Conservation (phyloP, 352 stramenopile genomes). For the Phytopythium vexans region DNA sequence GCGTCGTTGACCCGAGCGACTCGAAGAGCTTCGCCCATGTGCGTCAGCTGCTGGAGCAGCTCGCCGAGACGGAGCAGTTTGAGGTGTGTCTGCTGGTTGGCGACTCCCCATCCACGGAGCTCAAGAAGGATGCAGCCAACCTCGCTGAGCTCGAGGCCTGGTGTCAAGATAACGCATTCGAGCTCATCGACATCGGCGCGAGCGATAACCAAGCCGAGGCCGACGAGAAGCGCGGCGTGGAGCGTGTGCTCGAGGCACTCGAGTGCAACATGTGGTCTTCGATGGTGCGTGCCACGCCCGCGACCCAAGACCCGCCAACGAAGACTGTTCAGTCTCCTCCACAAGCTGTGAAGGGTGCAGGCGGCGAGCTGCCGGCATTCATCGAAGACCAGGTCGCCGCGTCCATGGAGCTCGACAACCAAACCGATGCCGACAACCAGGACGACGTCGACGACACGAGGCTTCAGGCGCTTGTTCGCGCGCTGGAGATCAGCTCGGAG, state of each 20-base stretch:
- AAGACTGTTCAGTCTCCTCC: too few relatives aligned
- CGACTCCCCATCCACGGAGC: constrained; percentile 15
- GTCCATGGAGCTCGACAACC: constrained; percentile 6
- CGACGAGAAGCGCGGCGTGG: constrained; percentile 50
- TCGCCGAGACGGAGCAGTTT: constrained; percentile 46
- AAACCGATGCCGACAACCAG: constrained; percentile 6
- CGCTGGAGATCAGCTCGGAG: constrained; percentile 32
- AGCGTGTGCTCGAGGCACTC: constrained; percentile 70
- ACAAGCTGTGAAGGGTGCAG: too few relatives aligned
- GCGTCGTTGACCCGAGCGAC: constrained; percentile 38
- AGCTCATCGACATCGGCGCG: constrained; percentile 43
- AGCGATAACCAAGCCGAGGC: constrained; percentile 9
- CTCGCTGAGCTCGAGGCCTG: constrained; percentile 37
- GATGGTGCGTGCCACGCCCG: constrained; percentile 47
- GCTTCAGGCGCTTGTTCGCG: constrained; percentile 43
- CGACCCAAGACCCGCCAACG: not conserved
- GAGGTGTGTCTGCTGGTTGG: constrained; percentile 60
- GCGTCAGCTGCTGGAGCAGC: constrained; percentile 32
- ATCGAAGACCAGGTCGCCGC: constrained; percentile 4
- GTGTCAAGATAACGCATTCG: constrained; percentile 60
- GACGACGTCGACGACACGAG: constrained; percentile 25
- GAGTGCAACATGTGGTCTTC: constrained; percentile 80
- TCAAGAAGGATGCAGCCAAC: constrained; percentile 15
- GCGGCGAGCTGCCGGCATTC: too few relatives aligned
- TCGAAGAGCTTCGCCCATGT: constrained; percentile 43